Evolutionary conservation across 2,329 filamentous ascomycete genomes (phyloP).

Genomic region (Curvularia verruculosa): DNA sequence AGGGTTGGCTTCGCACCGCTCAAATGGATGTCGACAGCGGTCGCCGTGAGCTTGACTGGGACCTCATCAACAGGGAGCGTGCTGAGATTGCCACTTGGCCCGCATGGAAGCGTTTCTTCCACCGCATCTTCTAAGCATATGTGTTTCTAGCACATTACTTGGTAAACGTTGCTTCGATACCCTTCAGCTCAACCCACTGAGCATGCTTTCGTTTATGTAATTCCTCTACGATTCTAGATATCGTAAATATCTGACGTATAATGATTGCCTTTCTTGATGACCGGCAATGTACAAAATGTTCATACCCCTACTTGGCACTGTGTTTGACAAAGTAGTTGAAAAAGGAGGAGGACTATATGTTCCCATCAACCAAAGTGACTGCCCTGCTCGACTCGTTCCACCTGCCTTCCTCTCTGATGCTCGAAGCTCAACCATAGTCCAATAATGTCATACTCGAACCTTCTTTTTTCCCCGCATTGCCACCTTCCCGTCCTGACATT

Average conservation of each 20-base stretch:
- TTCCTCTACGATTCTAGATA: not conserved
- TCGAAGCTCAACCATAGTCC: not conserved
- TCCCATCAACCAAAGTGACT: not conserved
- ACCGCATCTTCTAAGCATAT: constrained; percentile 37
- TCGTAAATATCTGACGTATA: constrained; percentile 1
- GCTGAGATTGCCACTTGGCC: constrained; percentile 60
- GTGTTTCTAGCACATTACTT: no score
- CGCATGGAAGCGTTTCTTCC: constrained; percentile 51
- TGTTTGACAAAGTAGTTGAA: not conserved
- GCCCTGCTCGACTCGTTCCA: not conserved
- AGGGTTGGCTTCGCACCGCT: constrained; percentile 62
- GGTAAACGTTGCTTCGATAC: not conserved
- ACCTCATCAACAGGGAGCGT: constrained; percentile 63
- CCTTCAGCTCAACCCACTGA: not conserved
- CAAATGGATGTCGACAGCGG: constrained; percentile 72
- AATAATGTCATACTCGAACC: not conserved
- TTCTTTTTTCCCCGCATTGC: not conserved
- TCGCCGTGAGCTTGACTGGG: constrained; percentile 69
- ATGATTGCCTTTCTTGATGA: constrained; percentile 2
- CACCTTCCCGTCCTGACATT: not conserved
- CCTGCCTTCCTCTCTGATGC: not conserved
- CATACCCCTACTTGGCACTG: constrained; percentile 11
- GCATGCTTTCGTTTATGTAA: constrained; percentile 1
- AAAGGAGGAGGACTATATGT: not conserved
- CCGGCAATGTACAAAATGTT: constrained; percentile 4